phyloP scores from a whole-genome alignment of 1,139 yeast genomes.

The Protomyces gravidus region DNA sequence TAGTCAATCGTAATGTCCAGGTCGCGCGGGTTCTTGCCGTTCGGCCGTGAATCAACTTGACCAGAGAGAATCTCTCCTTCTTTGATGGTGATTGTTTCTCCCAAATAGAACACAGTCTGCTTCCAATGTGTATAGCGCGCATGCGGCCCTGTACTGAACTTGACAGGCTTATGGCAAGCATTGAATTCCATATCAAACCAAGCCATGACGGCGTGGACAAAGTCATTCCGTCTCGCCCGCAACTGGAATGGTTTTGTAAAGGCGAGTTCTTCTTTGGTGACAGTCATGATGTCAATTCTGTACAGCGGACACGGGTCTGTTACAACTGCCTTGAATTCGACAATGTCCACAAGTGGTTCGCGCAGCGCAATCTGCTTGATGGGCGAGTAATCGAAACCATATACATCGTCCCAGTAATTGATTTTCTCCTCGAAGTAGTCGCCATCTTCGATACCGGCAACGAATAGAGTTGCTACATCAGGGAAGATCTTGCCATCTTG shows the following conservation, averaged over 20 bases:
- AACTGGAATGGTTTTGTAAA: constrained; percentile 65
- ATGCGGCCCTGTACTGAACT: constrained; percentile 48
- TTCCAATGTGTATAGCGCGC: constrained; percentile 67
- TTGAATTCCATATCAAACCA: constrained; percentile 96
- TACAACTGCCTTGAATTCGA: constrained; percentile 69
- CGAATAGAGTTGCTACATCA: constrained; percentile 82
- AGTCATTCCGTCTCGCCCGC: constrained; percentile 71
- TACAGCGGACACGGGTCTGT: constrained; percentile 68
- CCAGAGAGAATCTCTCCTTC: constrained; percentile 75
- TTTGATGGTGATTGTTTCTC: constrained; percentile 69
- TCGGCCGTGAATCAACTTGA: constrained; percentile 69
- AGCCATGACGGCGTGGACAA: constrained; percentile 80
- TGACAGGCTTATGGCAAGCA: constrained; percentile 42
- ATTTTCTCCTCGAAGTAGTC: constrained; percentile 90
- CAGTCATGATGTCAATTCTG: constrained; percentile 85
- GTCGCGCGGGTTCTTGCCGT: constrained; percentile 66
- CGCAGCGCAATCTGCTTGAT: constrained; percentile 70
- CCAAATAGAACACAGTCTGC: constrained; percentile 87
- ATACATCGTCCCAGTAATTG: constrained; percentile 93
- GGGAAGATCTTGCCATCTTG: constrained; percentile 91
- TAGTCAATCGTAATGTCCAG: constrained; percentile 45
- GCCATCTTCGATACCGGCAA: constrained; percentile 93
- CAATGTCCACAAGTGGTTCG: constrained; percentile 93
- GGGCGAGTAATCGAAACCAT: constrained; percentile 88
- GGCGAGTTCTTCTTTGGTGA: constrained; percentile 73